phyloP scores from a whole-genome alignment of 108 stramenopile species.

The Fistulifera pelliculosa region DNA sequence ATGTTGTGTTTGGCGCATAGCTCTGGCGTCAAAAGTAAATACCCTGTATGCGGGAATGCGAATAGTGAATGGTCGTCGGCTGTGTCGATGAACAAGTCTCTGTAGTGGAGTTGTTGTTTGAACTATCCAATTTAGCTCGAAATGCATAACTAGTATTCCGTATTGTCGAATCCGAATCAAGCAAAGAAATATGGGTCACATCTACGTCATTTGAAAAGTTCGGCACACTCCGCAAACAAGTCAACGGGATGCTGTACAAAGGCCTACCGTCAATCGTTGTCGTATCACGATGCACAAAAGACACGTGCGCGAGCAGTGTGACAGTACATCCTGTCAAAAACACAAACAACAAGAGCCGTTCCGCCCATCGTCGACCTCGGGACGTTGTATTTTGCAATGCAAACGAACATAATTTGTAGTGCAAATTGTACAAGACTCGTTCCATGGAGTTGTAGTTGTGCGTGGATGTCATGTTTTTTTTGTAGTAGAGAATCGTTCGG shows the following conservation, averaged over 20 bases:
- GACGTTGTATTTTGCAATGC: slow-evolving; percentile 39
- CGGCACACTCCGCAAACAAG: slow-evolving; percentile 33
- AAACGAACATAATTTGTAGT: slow-evolving; percentile 43
- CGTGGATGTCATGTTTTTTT: too few relatives aligned
- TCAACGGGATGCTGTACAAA: slow-evolving; percentile 19
- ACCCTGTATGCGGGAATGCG: slow-evolving; percentile 48
- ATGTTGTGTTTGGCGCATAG: slow-evolving; percentile 27
- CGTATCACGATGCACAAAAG: slow-evolving; percentile 44
- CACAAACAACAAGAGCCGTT: slow-evolving; percentile 40
- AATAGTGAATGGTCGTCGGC: slow-evolving; percentile 20
- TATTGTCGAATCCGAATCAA: slow-evolving; percentile 9
- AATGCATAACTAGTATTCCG: too few relatives aligned
- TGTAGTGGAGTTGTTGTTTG: neutral
- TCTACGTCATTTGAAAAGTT: slow-evolving; percentile 37
- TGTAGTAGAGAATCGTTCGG: too few relatives aligned
- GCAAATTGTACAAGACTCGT: slow-evolving; percentile 61
- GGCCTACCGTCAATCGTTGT: slow-evolving; percentile 1
- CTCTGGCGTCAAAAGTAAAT: slow-evolving; percentile 38
- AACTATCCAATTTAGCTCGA: too few relatives aligned
- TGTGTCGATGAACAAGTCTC: neutral
- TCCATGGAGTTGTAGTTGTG: too few relatives aligned
- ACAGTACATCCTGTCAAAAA: slow-evolving; percentile 52
- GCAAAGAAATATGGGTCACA: slow-evolving; percentile 39
- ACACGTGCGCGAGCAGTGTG: slow-evolving; percentile 8
- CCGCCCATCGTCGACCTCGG: slow-evolving; percentile 33